A percentile compares a stretch with the other conserved stretches of the same genome.
phyloP scores from a whole-genome alignment of 1,284 basidiomycete genomes.

The Cystobasidium sp. region DNA sequence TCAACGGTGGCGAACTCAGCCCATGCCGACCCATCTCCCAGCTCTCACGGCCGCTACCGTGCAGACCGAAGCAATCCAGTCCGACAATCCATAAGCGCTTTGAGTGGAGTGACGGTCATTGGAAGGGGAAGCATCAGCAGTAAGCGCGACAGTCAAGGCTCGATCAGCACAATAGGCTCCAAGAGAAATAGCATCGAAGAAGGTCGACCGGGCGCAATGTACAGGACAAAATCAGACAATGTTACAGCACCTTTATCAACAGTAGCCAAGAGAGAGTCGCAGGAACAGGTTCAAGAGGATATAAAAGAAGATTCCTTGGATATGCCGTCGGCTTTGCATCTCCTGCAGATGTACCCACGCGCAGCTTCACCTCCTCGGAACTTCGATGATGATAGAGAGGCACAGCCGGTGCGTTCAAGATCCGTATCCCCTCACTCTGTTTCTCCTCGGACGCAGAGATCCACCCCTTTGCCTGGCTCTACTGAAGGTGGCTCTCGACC shows the following conservation, averaged over 20 bases:
- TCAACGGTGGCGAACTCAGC: neutral
- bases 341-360: constrained; percentile 26
- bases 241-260: neutral
- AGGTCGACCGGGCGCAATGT: neutral
- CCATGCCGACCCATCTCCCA: neutral
- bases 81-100: constrained; percentile 24
- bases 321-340: constrained; percentile 27
- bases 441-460: constrained; percentile 15
- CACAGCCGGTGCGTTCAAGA: neutral
- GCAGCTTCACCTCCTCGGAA: constrained; percentile 18
- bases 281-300: neutral
- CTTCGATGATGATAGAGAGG: neutral
- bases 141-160: constrained; percentile 32
- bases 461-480: neutral
- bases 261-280: neutral
- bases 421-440: constrained; percentile 1
- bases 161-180: constrained; percentile 24
- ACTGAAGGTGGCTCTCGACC: constrained; percentile 3
- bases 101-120: constrained; percentile 43
- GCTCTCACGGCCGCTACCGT: constrained; percentile 3
- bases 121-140: constrained; percentile 30
- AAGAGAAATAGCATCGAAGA: constrained; percentile 7
- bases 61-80: constrained; percentile 31
- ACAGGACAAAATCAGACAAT: constrained; percentile 10
- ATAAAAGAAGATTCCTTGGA: neutral